These are phyloP conservation scores for Colletotrichum spaethianum DNA, from an alignment of 2,329 filamentous ascomycete genomes.

Conservation along the genomic window DNA sequence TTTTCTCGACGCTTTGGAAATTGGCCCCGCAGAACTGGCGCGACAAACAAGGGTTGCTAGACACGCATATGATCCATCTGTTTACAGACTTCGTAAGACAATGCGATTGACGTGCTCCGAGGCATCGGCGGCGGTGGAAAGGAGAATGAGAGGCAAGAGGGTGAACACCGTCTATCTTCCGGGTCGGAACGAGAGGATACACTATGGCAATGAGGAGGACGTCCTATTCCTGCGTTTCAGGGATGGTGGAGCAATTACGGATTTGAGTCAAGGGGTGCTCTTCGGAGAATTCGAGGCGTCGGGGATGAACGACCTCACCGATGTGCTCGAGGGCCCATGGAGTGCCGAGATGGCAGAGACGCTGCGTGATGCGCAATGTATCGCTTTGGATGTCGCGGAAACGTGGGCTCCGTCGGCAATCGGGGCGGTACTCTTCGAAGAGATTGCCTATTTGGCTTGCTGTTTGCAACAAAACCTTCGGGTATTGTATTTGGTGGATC, in stretches of 20 bases:
- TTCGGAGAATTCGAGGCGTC: constrained; percentile 34
- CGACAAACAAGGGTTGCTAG: constrained; percentile 23
- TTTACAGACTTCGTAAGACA: constrained; percentile 11
- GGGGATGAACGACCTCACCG: constrained; percentile 31
- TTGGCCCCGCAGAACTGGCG: neutral
- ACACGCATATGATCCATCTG: constrained; percentile 28
- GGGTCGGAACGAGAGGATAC: constrained; percentile 44
- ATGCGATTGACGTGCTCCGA: constrained; percentile 39
- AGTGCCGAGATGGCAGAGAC: constrained; percentile 47
- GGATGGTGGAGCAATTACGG: constrained; percentile 37
- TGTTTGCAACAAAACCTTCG: constrained; percentile 48
- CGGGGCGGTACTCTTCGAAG: constrained; percentile 44
- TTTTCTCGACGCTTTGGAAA: constrained; percentile 35
- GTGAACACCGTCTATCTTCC: constrained; percentile 47
- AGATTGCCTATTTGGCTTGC: constrained; percentile 48
- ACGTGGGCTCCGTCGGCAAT: constrained; percentile 42
- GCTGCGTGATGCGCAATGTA: constrained; percentile 44
- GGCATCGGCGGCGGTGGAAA: constrained; percentile 4
- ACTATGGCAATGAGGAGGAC: constrained; percentile 45
- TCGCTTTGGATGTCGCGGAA: constrained; percentile 50
- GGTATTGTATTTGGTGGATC: constrained; percentile 51
- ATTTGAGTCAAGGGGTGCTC: constrained; percentile 22
- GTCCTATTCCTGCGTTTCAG: constrained; percentile 49
- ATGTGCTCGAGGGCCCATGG: constrained; percentile 49
- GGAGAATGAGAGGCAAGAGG: constrained; percentile 2